A percentile compares a stretch with the other conserved stretches of the same genome.
phyloP scores from a whole-genome alignment of 2,329 filamentous ascomycete genomes.

The Penicillium sp. region DNA sequence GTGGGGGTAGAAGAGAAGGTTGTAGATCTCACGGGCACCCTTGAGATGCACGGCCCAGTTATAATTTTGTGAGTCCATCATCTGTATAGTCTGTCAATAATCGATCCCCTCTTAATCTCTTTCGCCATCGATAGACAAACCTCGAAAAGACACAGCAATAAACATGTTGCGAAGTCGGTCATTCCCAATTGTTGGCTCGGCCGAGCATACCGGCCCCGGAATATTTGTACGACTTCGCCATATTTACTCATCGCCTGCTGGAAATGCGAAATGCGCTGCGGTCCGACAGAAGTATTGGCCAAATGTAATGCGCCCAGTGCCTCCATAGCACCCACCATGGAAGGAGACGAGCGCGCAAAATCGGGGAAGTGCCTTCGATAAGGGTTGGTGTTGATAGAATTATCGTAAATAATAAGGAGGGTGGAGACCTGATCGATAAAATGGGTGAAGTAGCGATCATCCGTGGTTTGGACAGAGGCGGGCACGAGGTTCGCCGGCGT shows the following conservation, averaged over 20 bases:
- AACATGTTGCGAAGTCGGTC: slow-evolving; percentile 37
- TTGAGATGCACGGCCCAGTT: slow-evolving; percentile 43
- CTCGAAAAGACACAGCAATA: slow-evolving; percentile 38
- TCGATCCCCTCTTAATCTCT: neutral
- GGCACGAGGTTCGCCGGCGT: slow-evolving; percentile 14
- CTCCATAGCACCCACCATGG: slow-evolving; percentile 41
- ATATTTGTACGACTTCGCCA: slow-evolving; percentile 37
- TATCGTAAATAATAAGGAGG: slow-evolving; percentile 39
- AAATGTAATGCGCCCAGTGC: slow-evolving; percentile 43
- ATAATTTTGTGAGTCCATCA: slow-evolving; percentile 40
- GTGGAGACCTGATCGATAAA: slow-evolving; percentile 37
- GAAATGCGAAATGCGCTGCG: slow-evolving; percentile 35
- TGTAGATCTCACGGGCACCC: slow-evolving; percentile 42
- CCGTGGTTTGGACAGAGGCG: slow-evolving; percentile 23
- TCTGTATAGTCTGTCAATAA: slow-evolving; percentile 19
- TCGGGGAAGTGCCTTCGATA: slow-evolving; percentile 37
- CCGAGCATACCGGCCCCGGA: slow-evolving; percentile 28
- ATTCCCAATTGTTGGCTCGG: slow-evolving; percentile 26
- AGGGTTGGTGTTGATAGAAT: slow-evolving; percentile 38
- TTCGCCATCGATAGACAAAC: slow-evolving; percentile 12
- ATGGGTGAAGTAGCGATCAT: slow-evolving; percentile 38
- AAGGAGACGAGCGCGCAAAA: slow-evolving; percentile 33
- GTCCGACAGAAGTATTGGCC: slow-evolving; percentile 37
- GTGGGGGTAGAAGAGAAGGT: slow-evolving; percentile 32
- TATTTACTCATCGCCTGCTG: slow-evolving; percentile 42